Base-by-base conservation (phyloP, 495 filamentous ascomycete species). In the Hypomontagnella submonticulosa region DNA sequence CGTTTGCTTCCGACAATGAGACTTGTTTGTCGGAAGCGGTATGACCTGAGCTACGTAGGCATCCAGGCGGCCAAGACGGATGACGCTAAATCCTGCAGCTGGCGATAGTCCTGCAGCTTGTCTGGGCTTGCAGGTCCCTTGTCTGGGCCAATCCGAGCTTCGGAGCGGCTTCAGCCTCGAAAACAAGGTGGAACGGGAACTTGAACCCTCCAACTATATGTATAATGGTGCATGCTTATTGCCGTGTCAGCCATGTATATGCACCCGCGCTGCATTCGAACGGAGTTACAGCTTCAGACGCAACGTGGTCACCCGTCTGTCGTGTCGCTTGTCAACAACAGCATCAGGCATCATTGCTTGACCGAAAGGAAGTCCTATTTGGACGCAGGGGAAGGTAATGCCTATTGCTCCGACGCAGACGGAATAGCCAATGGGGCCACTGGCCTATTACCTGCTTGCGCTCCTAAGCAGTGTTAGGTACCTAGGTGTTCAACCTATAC, bases 261-360 rank as follows among this genome's bases (percentile, higher is more conserved):
- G n/a, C 36, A 2, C 12, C 32, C 11, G 33, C n/a, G 30, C 48
- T 54, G 53, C 47, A 54, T 40, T 20, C 16, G 15, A 40, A 54
- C 50, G 59, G 54, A 37, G 60, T n/a, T 59, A 18, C 43, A 52
- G 34, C 40, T 61, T 51, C 16, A 43, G 9, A 15, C 10, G 49
- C 65, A 61, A 69, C 66, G 66, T 69, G 66, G 60, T 57, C 60
- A 54, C 60, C 66, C 55, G 50, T 60, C 59, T 69, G 55, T 61
- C 66, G 66, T 69, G 66, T 61, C 66, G 59, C 60, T 63, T 69
- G 56, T 44, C 43, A 60, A 34, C 37, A 34, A 32, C 48, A 49
- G 42, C 36, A 49, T 57, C 34, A 37, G 54, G 40, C 47, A 67
- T 54, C 48, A 38, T 58, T 23, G 23, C 43, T 51, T 49, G 34